Evolutionary conservation across 306 rosid genomes (phyloP).

Genomic region (Quercus gilva): DNA sequence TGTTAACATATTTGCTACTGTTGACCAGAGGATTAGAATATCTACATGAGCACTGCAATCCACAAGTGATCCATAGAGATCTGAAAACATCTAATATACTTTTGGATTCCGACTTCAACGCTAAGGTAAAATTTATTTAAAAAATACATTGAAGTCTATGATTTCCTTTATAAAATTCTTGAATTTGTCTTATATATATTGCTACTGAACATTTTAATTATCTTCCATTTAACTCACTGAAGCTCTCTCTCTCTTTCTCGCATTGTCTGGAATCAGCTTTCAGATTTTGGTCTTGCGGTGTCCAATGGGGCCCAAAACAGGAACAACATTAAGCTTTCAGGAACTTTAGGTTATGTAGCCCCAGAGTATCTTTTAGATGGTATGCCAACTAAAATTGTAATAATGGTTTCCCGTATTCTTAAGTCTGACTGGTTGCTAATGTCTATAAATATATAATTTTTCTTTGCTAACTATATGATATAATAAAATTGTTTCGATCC

Average conservation of each 20-base stretch:
- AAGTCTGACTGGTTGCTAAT: constrained; percentile 18
- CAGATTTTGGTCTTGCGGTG: constrained; percentile 91
- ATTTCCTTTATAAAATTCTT: not conserved
- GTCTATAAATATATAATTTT: constrained; percentile 13
- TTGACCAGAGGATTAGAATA: constrained; percentile 88
- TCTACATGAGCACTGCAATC: constrained; percentile 84
- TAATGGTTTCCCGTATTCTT: constrained; percentile 17
- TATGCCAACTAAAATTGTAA: constrained; percentile 43
- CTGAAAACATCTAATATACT: constrained; percentile 96
- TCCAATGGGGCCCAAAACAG: constrained; percentile 76
- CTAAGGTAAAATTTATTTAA: constrained; percentile 59
- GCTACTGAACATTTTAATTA: constrained; percentile 8
- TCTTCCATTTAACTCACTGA: constrained; percentile 22
- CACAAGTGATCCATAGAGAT: constrained; percentile 89
- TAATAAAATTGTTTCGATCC: constrained; percentile 28
- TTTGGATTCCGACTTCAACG: constrained; percentile 85
- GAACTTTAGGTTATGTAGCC: constrained; percentile 92
- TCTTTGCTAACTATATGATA: constrained; percentile 32
- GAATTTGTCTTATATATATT: constrained; percentile 1
- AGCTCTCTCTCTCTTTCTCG: constrained; percentile 10
- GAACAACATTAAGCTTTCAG: constrained; percentile 79
- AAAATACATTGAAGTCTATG: constrained; percentile 6
- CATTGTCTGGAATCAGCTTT: constrained; percentile 65
- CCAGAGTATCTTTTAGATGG: constrained; percentile 98
- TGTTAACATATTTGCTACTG: constrained; percentile 27